Percentiles rank a stretch among this genome's conserved stretches.
These are phyloP conservation scores for Picea abies DNA, from an alignment of 83 land plant genomes.

Conservation along the genomic window DNA sequence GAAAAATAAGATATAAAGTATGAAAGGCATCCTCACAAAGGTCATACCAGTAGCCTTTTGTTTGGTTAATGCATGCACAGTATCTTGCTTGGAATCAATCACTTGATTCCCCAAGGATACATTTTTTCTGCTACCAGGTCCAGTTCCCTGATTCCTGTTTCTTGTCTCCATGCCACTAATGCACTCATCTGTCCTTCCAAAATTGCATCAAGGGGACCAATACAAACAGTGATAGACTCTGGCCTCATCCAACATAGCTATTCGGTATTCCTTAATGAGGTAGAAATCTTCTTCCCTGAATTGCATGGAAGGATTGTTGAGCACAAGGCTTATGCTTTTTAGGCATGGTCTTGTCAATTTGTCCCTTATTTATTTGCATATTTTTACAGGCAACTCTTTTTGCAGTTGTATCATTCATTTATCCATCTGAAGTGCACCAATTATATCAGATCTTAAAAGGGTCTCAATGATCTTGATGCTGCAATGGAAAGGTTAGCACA, in stretches of 20 bases:
- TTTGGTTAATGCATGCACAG: background rate
- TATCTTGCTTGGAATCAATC: background rate
- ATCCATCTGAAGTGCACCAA: background rate
- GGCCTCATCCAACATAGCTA: background rate
- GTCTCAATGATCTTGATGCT: background rate
- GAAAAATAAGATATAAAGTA: conserved; percentile 1
- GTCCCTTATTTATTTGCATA: background rate
- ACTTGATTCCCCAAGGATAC: background rate
- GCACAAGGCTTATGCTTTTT: background rate
- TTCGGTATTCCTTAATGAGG: background rate
- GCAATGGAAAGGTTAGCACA: background rate
- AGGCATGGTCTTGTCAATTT: background rate
- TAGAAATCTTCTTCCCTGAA: background rate
- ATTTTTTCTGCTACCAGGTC: background rate
- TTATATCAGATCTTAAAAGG: background rate
- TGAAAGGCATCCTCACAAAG: background rate
- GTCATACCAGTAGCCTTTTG: background rate
- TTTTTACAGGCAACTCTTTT: background rate
- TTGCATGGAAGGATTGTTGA: conserved; percentile 1
- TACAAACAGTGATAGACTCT: background rate
- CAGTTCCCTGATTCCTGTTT: background rate
- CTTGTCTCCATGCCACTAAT: background rate
- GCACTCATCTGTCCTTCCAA: background rate
- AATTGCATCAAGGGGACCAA: background rate
- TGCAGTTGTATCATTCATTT: background rate